A percentile compares a stretch with the other conserved stretches of the same genome.
These are phyloP conservation scores for Solanum stenotomum DNA, from an alignment of 257 asterid species.

Conservation along the genomic window DNA sequence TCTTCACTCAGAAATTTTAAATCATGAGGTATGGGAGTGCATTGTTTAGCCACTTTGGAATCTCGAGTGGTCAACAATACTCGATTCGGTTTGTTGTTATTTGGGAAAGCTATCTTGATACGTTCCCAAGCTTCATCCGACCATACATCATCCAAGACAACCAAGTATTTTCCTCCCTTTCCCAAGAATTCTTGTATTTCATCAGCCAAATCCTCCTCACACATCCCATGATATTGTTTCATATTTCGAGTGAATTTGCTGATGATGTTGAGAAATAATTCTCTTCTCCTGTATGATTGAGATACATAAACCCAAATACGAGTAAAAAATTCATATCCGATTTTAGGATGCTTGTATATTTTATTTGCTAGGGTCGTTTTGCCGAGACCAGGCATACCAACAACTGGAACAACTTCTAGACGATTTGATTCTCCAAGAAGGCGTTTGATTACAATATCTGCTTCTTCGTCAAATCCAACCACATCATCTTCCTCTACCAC, in stretches of 20 bases:
- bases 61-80: slow-evolving; percentile 40
- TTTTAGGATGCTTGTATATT: slow-evolving; percentile 14
- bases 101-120: slow-evolving; percentile 17
- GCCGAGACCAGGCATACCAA: slow-evolving; percentile 54
- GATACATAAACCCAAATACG: slow-evolving; percentile 15
- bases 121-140: slow-evolving; percentile 14
- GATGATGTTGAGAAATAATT: not conserved
- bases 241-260: not conserved
- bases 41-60: slow-evolving; percentile 10
- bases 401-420: slow-evolving; percentile 29
- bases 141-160: slow-evolving; percentile 51
- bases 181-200: not conserved
- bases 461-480: slow-evolving; percentile 47
- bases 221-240: not conserved
- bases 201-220: not conserved
- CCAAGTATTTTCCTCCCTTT: slow-evolving; percentile 15
- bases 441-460: slow-evolving; percentile 6
- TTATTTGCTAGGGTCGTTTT: slow-evolving; percentile 36
- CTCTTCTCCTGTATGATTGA: slow-evolving; percentile 22
- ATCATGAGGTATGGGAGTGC: slow-evolving; percentile 21
- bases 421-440: slow-evolving; percentile 9
- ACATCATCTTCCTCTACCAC: slow-evolving; percentile 18
- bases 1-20: slow-evolving; percentile 4
- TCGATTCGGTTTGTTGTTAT: slow-evolving; percentile 8
- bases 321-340: slow-evolving; percentile 27